Evolutionary conservation across 2,329 filamentous ascomycete genomes (phyloP), one percentile per base, ranked within the genome.

Genomic region (Monilinia fructicola): DNA sequence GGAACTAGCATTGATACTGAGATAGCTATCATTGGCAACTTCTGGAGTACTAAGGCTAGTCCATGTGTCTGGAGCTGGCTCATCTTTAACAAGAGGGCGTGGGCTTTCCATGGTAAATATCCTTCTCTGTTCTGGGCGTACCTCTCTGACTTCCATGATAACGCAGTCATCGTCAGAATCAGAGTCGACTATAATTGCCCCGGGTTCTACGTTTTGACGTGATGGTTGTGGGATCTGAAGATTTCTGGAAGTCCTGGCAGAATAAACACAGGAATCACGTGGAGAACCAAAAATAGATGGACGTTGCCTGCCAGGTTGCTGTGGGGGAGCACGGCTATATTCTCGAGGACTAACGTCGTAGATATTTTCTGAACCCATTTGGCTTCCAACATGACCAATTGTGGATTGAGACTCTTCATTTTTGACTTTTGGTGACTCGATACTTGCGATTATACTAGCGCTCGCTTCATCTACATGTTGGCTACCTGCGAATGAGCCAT

Each of bases 151-250:
- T 12, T 21, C 31, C 26, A 46, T 16, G 10, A 64, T 46, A 26
- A 64, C 16, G 21, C 61, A 64, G n/a, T 64, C 61, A n/a, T 56
- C 26, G 5, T 64, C 61, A 16, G 52, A 56, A 18, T 48, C 40
- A 21, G 52, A 31, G 31, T 42, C 21, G 21, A 48, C 18, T 21
- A 9, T 28, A 46, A 40, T 5, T 26, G 4, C 12, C 12, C 26
- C 44, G 35, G 42, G 21, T 23, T 60, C 42, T 18, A n/a, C 31
- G 7, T 10, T 14, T 35, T 48, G 56, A 18, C 42, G 18, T 23
- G 6, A 31, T 38, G 16, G 12, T 60, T 38, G 31, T 26, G 56
- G 28, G 9, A 21, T 38, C 28, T 60, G 56, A 12, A 26, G 4
- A 38, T 38, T 3, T 31, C 21, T 38, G 4, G 44, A 50, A 38